Evolutionary conservation across 768 basidiomycete genomes (phyloP).

Genomic region (Mycena filopes): DNA sequence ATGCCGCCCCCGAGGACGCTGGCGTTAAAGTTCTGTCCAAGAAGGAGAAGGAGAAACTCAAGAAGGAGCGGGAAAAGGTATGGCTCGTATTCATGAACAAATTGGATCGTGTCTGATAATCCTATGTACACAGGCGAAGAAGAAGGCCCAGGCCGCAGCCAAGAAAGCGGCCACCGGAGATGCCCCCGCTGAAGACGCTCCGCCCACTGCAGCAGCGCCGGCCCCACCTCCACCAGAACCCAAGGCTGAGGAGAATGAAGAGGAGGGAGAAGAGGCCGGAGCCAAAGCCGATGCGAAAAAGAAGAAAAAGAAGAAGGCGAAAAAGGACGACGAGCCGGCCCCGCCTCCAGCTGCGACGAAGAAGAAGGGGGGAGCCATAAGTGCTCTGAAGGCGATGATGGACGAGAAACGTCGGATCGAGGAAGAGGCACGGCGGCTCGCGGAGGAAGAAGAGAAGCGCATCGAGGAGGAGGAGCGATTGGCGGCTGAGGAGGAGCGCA

Average conservation of each 20-base stretch:
- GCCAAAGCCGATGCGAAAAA: conserved; percentile 73
- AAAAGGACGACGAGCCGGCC: conserved; percentile 63
- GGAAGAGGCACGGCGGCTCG: conserved; percentile 78
- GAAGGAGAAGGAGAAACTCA: conserved; percentile 96
- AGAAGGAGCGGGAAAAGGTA: conserved; percentile 98
- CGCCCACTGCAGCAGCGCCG: conserved; percentile 39
- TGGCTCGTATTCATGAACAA: conserved; percentile 17
- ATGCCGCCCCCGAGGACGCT: conserved; percentile 64
- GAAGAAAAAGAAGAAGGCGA: conserved; percentile 90
- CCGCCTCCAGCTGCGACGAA: conserved; percentile 49
- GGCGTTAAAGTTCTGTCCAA: conserved; percentile 83
- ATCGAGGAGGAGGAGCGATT: conserved; percentile 91
- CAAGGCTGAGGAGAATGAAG: conserved; percentile 63
- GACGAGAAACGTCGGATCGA: conserved; percentile 91
- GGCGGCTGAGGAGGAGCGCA: conserved; percentile 79
- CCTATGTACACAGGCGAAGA: conserved; percentile 74
- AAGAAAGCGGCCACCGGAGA: conserved; percentile 68
- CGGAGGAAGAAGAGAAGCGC: conserved; percentile 82
- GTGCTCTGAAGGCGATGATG: conserved; percentile 90
- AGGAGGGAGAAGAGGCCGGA: conserved; percentile 71
- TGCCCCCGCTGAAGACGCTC: conserved; percentile 35
- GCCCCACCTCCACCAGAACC: conserved; percentile 39
- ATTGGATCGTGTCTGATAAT: conserved; percentile 19
- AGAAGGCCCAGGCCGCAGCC: conserved; percentile 91
- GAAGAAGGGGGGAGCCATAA: conserved; percentile 84